Evolutionary conservation across 352 stramenopile species (phyloP), one percentile per base, ranked within the genome.

Genomic region (Pythium brachiatum): DNA sequence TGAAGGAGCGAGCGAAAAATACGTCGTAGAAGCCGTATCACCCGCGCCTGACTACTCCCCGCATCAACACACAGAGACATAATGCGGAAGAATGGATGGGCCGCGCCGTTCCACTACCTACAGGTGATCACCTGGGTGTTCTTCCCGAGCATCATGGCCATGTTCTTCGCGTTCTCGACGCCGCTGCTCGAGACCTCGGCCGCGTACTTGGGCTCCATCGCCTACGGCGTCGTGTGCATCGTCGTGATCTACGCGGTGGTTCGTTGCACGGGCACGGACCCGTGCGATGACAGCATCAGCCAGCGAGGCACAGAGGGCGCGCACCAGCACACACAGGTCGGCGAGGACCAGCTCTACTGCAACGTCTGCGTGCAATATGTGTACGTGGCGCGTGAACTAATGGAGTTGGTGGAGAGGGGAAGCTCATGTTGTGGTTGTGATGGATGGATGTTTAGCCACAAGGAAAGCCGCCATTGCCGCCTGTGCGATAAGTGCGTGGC

Each of bases 401-500:
- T 44, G 36, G 36, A 18, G 7, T 15, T n/a, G 20, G n/a, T 34
- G 20, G 26, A 3, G 5, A 20, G 26, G 51, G 15, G 51, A 27
- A 31, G 26, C 27, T 61, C 18, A 38, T 20, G 6, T 44, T 44
- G 8, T 44, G 15, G 13, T 44, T 3, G 23, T 41, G 18, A 53
- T 41, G 23, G 13, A 56, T 34, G 38, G 9, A 41, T 7, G 23
- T 62, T 25, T 12, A 94, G 84, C 18, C 86, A 94, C 69, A 90
- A 94, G 57, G 72, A 92, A 56, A 93, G 81, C 55, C 79, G 84
- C 60, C 96, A 99, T 64, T 99, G 96, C 71, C 94, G 95, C 20
- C 90, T 98, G 47, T 99, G 96, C 61, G 91, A 98, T 62, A 99
- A 99, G 64, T 98, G 96, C 69, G 94, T 99, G 18, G 81, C 86